Evolutionary conservation across 441 rosid species (phyloP).

Genomic region (Jatropha multifida): DNA sequence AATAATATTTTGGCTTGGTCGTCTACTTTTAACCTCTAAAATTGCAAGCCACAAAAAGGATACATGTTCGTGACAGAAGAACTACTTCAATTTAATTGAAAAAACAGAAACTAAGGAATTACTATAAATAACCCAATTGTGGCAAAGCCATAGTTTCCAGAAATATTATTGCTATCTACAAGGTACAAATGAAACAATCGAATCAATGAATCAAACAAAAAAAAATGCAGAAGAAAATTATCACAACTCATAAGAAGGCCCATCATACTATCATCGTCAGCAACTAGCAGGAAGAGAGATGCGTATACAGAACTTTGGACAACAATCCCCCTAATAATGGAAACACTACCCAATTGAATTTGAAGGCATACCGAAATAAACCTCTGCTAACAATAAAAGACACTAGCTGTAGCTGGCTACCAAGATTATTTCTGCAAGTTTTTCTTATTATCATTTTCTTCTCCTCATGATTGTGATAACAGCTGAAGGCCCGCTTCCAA

Average conservation of each 20-base stretch:
- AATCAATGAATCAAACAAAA: slow-evolving; percentile 10
- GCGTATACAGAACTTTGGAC: neutral
- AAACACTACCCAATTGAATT: neutral
- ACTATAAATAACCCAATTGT: neutral
- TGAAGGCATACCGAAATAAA: neutral
- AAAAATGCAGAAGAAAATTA: neutral
- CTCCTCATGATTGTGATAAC: slow-evolving; percentile 32
- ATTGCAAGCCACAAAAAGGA: too few species aligned
- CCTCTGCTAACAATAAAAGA: slow-evolving; percentile 6
- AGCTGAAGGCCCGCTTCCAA: slow-evolving; percentile 62
- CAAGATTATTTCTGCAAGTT: slow-evolving; percentile 4
- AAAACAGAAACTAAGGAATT: neutral
- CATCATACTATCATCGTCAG: neutral
- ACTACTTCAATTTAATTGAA: too few species aligned
- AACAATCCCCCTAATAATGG: neutral
- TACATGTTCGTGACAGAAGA: too few species aligned
- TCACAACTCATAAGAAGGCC: neutral
- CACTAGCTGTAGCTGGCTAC: slow-evolving; percentile 1
- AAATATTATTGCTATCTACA: neutral
- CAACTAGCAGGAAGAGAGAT: neutral
- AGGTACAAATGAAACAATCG: neutral
- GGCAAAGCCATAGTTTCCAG: neutral
- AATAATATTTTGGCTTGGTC: neutral
- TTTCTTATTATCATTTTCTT: neutral
- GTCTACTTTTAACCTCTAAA: too few species aligned